A percentile compares a stretch with the other conserved stretches of the same genome.
phyloP scores from a whole-genome alignment of 768 basidiomycete genomes.

The Russula vinacea region DNA sequence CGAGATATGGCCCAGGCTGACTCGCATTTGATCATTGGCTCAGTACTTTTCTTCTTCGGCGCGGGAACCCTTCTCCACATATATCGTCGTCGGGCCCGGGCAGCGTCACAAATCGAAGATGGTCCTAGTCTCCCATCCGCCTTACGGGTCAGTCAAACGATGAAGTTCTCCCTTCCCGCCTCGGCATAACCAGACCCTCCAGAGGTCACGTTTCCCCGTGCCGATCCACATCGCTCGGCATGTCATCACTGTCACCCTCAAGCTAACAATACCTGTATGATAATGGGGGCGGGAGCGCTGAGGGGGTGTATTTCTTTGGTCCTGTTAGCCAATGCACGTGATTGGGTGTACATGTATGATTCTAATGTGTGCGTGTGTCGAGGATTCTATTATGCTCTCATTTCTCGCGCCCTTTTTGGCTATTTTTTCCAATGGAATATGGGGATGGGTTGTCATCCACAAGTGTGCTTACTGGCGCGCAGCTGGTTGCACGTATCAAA shows the following conservation, averaged over 20 bases:
- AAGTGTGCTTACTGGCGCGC: too few species aligned
- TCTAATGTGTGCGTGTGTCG: neutral
- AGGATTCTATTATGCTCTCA: neutral
- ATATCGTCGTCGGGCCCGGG: neutral
- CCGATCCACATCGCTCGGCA: neutral
- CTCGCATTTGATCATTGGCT: neutral
- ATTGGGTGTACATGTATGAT: neutral
- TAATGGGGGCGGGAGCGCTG: too few species aligned
- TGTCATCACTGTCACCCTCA: neutral
- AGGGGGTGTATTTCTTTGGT: too few species aligned
- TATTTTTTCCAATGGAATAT: neutral
- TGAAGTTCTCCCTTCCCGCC: slow-evolving; percentile 9
- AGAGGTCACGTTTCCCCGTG: neutral
- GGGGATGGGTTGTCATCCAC: too few species aligned
- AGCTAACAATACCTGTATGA: neutral
- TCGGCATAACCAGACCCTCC: slow-evolving; percentile 3
- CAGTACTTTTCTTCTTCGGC: slow-evolving; percentile 15
- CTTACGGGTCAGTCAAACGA: neutral
- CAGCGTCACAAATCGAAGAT: neutral
- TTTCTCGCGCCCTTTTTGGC: too few species aligned
- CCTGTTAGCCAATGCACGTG: too few species aligned
- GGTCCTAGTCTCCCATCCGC: neutral
- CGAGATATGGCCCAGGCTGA: neutral
- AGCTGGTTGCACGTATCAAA: too few species aligned
- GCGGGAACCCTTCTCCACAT: neutral